Conservation (phyloP, 208 protist species). For the Trypanosomatidae sp. region DNA sequence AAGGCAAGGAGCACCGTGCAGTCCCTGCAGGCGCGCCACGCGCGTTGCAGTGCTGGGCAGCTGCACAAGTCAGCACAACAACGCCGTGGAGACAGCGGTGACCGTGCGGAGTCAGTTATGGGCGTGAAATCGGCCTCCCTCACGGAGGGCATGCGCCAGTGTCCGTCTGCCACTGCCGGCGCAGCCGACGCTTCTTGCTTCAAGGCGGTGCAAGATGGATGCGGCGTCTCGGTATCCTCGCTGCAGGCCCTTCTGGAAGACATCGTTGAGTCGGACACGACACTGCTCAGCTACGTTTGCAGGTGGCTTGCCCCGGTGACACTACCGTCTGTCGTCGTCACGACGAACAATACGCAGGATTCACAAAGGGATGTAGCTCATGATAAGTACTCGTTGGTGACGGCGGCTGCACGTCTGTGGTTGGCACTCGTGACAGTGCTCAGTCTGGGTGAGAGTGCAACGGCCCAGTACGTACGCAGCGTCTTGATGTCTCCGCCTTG, state of each 20-base stretch:
- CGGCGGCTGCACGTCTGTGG: constrained; percentile 12
- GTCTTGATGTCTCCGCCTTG: constrained; percentile 16
- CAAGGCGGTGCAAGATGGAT: not conserved
- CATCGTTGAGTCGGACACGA: constrained; percentile 3
- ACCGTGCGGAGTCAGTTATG: not conserved
- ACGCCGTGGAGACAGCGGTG: not conserved
- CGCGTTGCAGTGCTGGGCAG: not conserved
- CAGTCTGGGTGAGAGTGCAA: constrained; percentile 23
- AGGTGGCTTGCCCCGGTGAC: not conserved
- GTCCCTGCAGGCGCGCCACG: not conserved
- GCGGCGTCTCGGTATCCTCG: not conserved
- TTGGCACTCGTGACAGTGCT: constrained; percentile 22
- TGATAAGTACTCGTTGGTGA: not conserved
- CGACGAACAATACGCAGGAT: not conserved
- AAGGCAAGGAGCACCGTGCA: not conserved
- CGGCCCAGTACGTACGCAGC: constrained; percentile 36
- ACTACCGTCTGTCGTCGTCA: not conserved
- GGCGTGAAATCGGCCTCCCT: not conserved
- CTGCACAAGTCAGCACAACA: not conserved
- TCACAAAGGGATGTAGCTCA: not conserved
- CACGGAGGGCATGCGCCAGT: not conserved
- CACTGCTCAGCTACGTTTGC: constrained; percentile 8
- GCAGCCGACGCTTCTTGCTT: not conserved
- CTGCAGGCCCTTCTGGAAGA: constrained; percentile 16
- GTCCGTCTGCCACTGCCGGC: not conserved